phyloP scores from a whole-genome alignment of 768 basidiomycete genomes.

The Asterophora parasitica region DNA sequence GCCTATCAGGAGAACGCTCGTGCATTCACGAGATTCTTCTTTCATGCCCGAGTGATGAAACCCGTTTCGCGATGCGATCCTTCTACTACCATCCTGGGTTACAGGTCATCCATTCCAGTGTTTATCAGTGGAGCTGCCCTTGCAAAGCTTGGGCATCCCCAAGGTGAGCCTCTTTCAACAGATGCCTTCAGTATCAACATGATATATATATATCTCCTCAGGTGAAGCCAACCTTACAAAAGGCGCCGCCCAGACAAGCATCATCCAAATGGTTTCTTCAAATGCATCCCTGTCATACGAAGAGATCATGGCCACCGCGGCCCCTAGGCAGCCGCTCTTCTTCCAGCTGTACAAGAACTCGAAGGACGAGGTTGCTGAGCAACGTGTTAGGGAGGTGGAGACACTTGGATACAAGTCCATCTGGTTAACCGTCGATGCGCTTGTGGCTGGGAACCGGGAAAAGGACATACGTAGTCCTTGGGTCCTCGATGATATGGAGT shows the following conservation, averaged over 20 bases:
- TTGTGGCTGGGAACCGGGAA: constrained; percentile 80
- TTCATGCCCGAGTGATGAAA: constrained; percentile 77
- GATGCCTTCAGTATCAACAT: constrained; percentile 1
- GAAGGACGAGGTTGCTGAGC: constrained; percentile 60
- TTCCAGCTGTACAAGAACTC: constrained; percentile 87
- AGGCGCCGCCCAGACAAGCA: constrained; percentile 57
- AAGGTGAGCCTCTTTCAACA: constrained; percentile 31
- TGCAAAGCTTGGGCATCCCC: constrained; percentile 83
- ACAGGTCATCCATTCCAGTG: constrained; percentile 67
- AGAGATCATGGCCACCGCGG: constrained; percentile 55
- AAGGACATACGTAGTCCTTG: constrained; percentile 62
- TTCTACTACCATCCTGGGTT: constrained; percentile 71
- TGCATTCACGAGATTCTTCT: constrained; percentile 85
- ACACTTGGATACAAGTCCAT: constrained; percentile 79
- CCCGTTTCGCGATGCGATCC: constrained; percentile 59
- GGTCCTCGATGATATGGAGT: constrained; percentile 53
- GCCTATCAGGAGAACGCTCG: constrained; percentile 65
- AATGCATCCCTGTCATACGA: constrained; percentile 68
- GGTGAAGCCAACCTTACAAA: constrained; percentile 82
- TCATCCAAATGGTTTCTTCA: constrained; percentile 84
- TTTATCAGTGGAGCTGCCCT: constrained; percentile 82
- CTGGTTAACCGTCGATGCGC: constrained; percentile 87
- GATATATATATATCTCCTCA: constrained; percentile 13
- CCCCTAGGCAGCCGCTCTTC: constrained; percentile 58
- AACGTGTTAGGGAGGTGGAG: constrained; percentile 68